A percentile compares a stretch with the other conserved stretches of the same genome.
phyloP scores from a whole-genome alignment of 2,329 filamentous ascomycete genomes.

The Periconia sp. region DNA sequence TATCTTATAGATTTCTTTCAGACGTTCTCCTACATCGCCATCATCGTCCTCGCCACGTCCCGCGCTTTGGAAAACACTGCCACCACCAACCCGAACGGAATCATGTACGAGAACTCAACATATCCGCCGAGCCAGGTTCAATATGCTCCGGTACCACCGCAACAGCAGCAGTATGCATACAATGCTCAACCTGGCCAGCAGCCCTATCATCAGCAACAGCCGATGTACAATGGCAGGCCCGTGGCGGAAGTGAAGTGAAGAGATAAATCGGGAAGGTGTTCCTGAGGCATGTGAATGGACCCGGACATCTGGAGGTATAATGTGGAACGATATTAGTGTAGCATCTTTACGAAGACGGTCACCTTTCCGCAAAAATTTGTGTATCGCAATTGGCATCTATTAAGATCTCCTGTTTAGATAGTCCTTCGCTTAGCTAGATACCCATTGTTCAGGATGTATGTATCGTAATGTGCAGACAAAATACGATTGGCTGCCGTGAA shows the following conservation, averaged over 20 bases:
- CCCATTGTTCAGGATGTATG: too few species aligned
- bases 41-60: conserved; percentile 30
- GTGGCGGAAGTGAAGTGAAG: conserved; percentile 5
- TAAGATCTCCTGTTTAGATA: too few species aligned
- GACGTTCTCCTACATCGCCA: conserved; percentile 21
- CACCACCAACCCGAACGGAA: background rate
- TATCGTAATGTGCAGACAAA: too few species aligned
- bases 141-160: background rate
- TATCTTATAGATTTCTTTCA: conserved; percentile 24
- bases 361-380: too few species aligned
- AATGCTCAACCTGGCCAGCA: conserved; percentile 11
- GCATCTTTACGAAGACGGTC: too few species aligned
- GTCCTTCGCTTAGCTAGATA: too few species aligned
- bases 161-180: conserved; percentile 19
- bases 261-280: too few species aligned
- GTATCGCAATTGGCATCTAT: too few species aligned
- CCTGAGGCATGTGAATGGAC: too few species aligned
- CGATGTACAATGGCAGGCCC: conserved; percentile 9
- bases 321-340: too few species aligned
- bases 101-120: background rate
- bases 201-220: conserved; percentile 23
- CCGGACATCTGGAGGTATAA: too few species aligned
- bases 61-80: conserved; percentile 10
- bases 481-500: too few species aligned
- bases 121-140: conserved; percentile 1